A percentile compares a stretch with the other conserved stretches of the same genome.
These are phyloP conservation scores for Boletus bicolor DNA, from an alignment of 768 basidiomycete genomes.

Conservation along the genomic window DNA sequence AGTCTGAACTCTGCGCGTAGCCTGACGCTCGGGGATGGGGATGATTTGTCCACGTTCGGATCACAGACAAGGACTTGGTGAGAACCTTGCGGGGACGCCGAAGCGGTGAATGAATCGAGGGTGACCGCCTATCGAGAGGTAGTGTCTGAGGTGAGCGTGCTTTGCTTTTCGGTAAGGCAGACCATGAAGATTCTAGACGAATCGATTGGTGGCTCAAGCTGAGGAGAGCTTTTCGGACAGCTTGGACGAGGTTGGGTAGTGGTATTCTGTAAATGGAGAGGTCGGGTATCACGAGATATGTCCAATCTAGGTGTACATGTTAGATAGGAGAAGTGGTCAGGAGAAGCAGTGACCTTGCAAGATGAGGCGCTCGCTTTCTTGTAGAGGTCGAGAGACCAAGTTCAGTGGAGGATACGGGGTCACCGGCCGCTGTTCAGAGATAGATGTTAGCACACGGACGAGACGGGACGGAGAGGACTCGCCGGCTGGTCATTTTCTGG, in stretches of 20 bases:
- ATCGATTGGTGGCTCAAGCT: constrained; percentile 6
- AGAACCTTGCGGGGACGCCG: neutral
- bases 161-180: neutral
- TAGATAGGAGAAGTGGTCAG: neutral
- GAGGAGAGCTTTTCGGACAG: constrained; percentile 22
- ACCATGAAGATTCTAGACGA: constrained; percentile 17
- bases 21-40: neutral
- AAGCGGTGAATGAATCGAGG: no score
- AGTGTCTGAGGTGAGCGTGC: neutral
- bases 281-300: constrained; percentile 26
- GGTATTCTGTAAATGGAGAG: constrained; percentile 26
- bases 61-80: neutral
- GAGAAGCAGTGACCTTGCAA: constrained; percentile 17
- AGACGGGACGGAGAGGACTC: neutral
- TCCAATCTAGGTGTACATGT: constrained; percentile 20
- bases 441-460: neutral
- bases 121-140: neutral
- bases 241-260: constrained; percentile 20
- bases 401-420: constrained; percentile 4
- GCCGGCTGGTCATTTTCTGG: neutral
- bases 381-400: neutral
- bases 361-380: neutral
- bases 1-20: neutral
- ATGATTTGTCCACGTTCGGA: neutral
- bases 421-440: neutral